These are phyloP conservation scores for Pestalotiopsis sp. DNA, from an alignment of 2,329 filamentous ascomycete species.

Conservation along the genomic window DNA sequence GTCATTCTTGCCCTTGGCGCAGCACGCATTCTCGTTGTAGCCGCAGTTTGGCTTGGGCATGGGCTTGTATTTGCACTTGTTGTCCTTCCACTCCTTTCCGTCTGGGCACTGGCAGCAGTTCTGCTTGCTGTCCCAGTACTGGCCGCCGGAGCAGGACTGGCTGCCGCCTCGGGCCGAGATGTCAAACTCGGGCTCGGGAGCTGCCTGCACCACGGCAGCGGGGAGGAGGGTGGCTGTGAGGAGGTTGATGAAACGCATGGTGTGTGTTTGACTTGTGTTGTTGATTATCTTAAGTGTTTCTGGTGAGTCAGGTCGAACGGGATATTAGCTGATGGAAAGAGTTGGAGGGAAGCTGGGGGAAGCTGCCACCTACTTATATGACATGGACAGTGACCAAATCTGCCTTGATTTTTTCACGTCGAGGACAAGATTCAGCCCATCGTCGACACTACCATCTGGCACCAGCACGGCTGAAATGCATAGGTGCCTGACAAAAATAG, in stretches of 20 bases:
- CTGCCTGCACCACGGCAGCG: not conserved
- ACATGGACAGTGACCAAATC: not conserved
- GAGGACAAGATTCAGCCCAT: not conserved
- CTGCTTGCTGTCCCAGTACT: not conserved
- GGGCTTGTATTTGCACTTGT: not conserved
- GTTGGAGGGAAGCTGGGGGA: not conserved
- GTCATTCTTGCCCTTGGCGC: conserved; percentile 1
- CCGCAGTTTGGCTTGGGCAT: conserved; percentile 1
- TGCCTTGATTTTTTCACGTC: not conserved
- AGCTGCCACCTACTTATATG: not conserved
- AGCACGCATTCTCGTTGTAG: not conserved
- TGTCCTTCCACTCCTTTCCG: conserved; percentile 8
- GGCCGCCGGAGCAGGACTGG: not conserved
- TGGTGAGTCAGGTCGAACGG: not conserved
- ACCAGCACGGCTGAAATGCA: not conserved
- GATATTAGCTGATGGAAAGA: no score
- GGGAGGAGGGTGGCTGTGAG: not conserved
- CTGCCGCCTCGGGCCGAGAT: not conserved
- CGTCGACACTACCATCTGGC: not conserved
- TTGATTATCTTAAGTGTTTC: not conserved
- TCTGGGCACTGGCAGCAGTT: conserved; percentile 5
- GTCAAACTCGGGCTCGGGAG: not conserved
- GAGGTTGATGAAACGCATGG: not conserved
- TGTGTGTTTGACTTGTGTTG: not conserved
- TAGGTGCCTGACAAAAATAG: not conserved